Evolutionary conservation across 208 protist genomes (phyloP).

Genomic region (Wallacemonas sp.): DNA sequence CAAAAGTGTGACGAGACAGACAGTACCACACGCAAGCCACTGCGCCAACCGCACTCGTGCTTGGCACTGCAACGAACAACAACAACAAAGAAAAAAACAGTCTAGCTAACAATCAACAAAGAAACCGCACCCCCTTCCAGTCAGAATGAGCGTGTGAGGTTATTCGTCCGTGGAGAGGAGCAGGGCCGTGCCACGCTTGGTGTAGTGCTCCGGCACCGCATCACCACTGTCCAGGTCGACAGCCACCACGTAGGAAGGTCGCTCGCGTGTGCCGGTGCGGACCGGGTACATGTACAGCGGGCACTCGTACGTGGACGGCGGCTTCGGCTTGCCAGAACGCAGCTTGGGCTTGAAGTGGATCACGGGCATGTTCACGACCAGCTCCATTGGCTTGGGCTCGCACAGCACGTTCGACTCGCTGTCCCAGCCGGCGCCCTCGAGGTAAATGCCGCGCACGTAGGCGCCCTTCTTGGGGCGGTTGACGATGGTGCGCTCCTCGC

Average conservation of each 20-base stretch:
- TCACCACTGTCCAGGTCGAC: conserved; percentile 95
- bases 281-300: conserved; percentile 98
- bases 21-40: too few relatives aligned
- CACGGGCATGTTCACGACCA: conserved; percentile 97
- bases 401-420: conserved; percentile 82
- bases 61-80: background rate
- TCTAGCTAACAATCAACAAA: background rate
- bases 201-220: conserved; percentile 94
- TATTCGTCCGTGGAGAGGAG: conserved; percentile 95
- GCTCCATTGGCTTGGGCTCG: conserved; percentile 97
- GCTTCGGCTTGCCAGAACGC: conserved; percentile 74
- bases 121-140: background rate
- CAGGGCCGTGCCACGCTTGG: conserved; percentile 97
- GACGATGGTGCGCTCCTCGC: conserved; percentile 91
- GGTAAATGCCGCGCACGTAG: conserved; percentile 95
- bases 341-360: conserved; percentile 98
- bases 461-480: conserved; percentile 94
- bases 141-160: background rate
- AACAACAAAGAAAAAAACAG: conserved; percentile 21
- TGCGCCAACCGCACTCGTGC: background rate
- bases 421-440: conserved; percentile 98
- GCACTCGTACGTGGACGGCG: conserved; percentile 92
- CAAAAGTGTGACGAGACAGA: too few relatives aligned
- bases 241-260: conserved; percentile 95
- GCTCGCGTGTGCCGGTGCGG: conserved; percentile 95